phyloP scores from a whole-genome alignment of 768 basidiomycete genomes.

The Leccinum ochraceum region DNA sequence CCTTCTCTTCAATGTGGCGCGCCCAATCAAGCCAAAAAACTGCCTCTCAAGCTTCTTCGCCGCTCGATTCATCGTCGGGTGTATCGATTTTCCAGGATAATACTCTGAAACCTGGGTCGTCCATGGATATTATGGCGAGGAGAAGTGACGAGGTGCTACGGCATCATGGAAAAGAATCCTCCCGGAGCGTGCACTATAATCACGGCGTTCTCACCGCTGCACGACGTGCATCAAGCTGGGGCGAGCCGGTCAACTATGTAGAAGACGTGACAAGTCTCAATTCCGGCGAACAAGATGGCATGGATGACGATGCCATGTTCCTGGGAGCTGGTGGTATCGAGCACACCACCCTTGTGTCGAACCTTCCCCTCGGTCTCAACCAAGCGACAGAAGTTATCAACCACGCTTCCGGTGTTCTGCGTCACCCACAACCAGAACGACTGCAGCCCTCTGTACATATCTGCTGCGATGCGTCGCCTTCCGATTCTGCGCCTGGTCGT shows the following conservation, averaged over 20 bases:
- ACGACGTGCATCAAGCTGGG: constrained; percentile 68
- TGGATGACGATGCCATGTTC: constrained; percentile 54
- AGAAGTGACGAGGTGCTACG: constrained; percentile 50
- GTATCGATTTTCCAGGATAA: constrained; percentile 30
- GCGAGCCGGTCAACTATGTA: constrained; percentile 43
- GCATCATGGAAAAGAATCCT: constrained; percentile 30
- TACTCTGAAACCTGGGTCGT: constrained; percentile 15
- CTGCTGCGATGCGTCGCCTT: constrained; percentile 26
- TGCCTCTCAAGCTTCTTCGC: constrained; percentile 31
- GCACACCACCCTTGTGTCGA: constrained; percentile 33
- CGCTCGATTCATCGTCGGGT: constrained; percentile 34
- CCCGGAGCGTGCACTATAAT: constrained; percentile 27
- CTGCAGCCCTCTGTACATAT: constrained; percentile 23
- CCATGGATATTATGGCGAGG: constrained; percentile 27
- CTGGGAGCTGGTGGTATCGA: constrained; percentile 53
- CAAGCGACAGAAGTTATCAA: constrained; percentile 25
- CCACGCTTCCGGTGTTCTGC: constrained; percentile 19
- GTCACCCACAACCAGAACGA: constrained; percentile 36
- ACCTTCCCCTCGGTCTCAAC: constrained; percentile 36
- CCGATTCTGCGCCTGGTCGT: constrained; percentile 25
- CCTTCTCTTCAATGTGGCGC: constrained; percentile 32
- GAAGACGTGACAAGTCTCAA: constrained; percentile 47
- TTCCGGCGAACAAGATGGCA: constrained; percentile 45
- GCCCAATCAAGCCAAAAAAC: constrained; percentile 23
- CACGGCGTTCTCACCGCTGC: constrained; percentile 42